A percentile compares a stretch with the other conserved stretches of the same genome.
These are phyloP conservation scores for Paecilomyces sp. DNA, from an alignment of 2,329 filamentous ascomycete species.

Conservation along the genomic window DNA sequence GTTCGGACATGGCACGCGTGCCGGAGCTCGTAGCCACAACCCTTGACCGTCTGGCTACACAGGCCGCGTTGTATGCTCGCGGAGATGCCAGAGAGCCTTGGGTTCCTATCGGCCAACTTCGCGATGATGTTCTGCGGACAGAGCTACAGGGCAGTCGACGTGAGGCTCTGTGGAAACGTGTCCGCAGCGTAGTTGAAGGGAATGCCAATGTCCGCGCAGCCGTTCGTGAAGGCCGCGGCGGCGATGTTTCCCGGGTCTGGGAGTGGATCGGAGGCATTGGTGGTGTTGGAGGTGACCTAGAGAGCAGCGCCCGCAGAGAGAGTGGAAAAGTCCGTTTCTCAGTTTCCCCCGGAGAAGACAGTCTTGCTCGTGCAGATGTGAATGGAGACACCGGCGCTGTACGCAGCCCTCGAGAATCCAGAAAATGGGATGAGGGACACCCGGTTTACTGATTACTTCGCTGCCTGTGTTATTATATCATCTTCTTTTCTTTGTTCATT, in stretches of 20 bases:
- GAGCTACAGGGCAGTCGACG: constrained; percentile 71
- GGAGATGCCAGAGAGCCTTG: constrained; percentile 65
- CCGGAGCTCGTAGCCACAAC: constrained; percentile 79
- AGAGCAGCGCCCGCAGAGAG: constrained; percentile 16
- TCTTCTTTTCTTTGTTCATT: not conserved
- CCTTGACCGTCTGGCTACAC: constrained; percentile 71
- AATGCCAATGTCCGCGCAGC: constrained; percentile 86
- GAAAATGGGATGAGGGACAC: constrained; percentile 36
- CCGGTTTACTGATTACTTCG: constrained; percentile 9
- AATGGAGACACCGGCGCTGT: constrained; percentile 10
- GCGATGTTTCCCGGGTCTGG: constrained; percentile 57
- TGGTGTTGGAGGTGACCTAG: constrained; percentile 37
- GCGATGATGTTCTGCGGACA: constrained; percentile 81
- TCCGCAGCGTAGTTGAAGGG: constrained; percentile 77
- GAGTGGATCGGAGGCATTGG: constrained; percentile 59
- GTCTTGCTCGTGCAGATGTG: constrained; percentile 8
- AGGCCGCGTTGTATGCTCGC: constrained; percentile 70
- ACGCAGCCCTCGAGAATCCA: constrained; percentile 19
- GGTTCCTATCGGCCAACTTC: constrained; percentile 78
- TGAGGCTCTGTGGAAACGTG: constrained; percentile 75
- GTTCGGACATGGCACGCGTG: constrained; percentile 63
- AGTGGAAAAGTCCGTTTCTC: constrained; percentile 21
- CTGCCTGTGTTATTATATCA: not conserved
- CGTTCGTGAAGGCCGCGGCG: constrained; percentile 54
- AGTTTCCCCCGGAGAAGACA: constrained; percentile 13